Percentiles rank a stretch among this genome's conserved stretches.
Conservation (phyloP, 2,329 filamentous ascomycete species). For the Camillea tinctor region DNA sequence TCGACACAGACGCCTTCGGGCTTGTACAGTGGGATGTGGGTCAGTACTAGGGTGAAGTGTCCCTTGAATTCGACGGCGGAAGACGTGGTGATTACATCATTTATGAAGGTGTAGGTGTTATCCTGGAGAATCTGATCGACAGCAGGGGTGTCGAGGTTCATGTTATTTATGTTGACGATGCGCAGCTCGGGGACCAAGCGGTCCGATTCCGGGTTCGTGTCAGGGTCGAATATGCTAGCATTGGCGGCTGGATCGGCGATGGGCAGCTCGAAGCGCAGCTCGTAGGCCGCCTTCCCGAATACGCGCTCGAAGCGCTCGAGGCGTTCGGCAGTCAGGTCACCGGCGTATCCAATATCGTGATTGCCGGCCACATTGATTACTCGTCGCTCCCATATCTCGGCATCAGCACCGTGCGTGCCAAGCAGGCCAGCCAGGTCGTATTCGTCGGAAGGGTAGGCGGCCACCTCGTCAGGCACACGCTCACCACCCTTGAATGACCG, state of each 20-base stretch:
- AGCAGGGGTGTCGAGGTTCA: conserved; percentile 89
- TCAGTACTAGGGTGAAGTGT: conserved; percentile 80
- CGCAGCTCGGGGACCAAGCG: conserved; percentile 67
- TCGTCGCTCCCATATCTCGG: conserved; percentile 64
- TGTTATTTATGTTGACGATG: conserved; percentile 83
- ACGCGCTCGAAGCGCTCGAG: conserved; percentile 77
- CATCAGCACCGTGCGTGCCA: conserved; percentile 45
- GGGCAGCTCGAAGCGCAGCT: conserved; percentile 69
- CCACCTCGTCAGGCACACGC: conserved; percentile 59
- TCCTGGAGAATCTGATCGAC: conserved; percentile 65
- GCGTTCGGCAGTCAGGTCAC: conserved; percentile 76
- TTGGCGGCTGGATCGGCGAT: conserved; percentile 38
- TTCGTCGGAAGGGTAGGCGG: conserved; percentile 46
- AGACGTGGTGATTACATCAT: conserved; percentile 63
- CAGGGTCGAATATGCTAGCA: conserved; percentile 41
- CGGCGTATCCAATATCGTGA: conserved; percentile 94
- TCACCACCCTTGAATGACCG: conserved; percentile 70
- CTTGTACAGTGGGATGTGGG: conserved; percentile 91
- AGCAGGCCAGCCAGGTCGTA: conserved; percentile 52
- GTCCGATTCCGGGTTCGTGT: conserved; percentile 44
- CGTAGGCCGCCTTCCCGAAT: conserved; percentile 90
- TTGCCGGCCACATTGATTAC: conserved; percentile 93
- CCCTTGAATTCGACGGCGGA: conserved; percentile 59
- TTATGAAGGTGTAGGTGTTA: conserved; percentile 75
- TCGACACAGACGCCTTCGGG: conserved; percentile 79